phyloP scores from a whole-genome alignment of 371 early-diverging fungal species.

The Mucor saturninus region DNA sequence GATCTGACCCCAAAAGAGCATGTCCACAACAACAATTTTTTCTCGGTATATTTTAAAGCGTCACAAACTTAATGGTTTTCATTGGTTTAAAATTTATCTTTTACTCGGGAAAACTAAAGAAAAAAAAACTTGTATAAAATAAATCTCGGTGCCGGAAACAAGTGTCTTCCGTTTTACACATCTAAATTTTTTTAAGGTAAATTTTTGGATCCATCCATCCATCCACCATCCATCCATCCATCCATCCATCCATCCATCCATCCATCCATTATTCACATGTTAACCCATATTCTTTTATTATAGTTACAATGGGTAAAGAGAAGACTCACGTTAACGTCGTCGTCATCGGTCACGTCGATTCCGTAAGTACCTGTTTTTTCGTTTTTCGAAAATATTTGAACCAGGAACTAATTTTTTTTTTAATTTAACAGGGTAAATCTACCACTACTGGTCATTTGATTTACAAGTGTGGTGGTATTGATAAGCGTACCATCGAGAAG shows the following conservation, averaged over 20 bases:
- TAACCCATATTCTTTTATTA: not conserved
- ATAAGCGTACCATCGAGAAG: constrained; percentile 99
- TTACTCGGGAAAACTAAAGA: constrained; percentile 8
- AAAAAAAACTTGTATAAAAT: constrained; percentile 8
- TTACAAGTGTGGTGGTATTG: constrained; percentile 98
- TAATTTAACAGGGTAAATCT: constrained; percentile 47
- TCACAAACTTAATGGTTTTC: too few species aligned
- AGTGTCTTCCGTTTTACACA: constrained; percentile 22
- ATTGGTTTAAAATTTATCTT: not conserved
- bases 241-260: constrained; percentile 18
- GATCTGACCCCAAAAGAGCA: not conserved
- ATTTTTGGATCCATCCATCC: constrained; percentile 16
- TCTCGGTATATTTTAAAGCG: not conserved
- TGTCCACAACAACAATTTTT: not conserved
- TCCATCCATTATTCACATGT: constrained; percentile 8
- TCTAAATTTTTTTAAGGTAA: constrained; percentile 22
- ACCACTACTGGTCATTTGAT: constrained; percentile 92
- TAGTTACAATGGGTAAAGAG: constrained; percentile 85
- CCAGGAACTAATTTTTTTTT: not conserved
- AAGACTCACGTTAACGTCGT: constrained; percentile 96
- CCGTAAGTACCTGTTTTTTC: constrained; percentile 70
- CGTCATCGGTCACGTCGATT: constrained; percentile 99
- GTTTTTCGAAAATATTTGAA: too few species aligned
- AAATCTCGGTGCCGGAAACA: not conserved
- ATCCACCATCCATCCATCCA: constrained; percentile 17